These are phyloP conservation scores for Epichloe uncinata DNA, from an alignment of 2,329 filamentous ascomycete genomes.

Conservation along the genomic window DNA sequence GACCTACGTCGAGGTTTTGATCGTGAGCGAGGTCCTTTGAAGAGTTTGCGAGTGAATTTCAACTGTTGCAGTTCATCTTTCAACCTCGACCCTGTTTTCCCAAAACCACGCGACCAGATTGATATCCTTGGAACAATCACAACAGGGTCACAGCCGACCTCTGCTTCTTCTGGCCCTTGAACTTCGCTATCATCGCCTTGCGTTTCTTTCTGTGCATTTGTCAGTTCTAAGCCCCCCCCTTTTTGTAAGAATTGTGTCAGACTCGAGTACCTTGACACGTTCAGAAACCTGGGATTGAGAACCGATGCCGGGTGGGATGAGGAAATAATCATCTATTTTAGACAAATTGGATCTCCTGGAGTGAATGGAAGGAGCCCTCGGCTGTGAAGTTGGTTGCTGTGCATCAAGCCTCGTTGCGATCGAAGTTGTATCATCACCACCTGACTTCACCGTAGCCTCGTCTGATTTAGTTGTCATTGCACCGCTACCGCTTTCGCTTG, in stretches of 20 bases:
- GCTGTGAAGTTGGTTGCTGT: neutral
- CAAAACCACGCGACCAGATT: conserved; percentile 9
- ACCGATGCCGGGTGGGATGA: neutral
- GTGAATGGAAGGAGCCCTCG: neutral
- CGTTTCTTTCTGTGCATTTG: neutral
- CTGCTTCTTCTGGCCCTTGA: neutral
- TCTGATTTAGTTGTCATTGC: conserved; percentile 4
- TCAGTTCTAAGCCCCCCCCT: neutral
- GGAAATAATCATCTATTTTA: neutral
- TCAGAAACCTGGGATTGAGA: neutral
- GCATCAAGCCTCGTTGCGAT: neutral
- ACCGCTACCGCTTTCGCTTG: conserved; percentile 5
- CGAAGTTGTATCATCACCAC: neutral
- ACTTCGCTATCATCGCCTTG: neutral
- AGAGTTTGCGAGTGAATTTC: conserved; percentile 23
- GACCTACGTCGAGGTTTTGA: conserved; percentile 25
- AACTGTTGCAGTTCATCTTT: conserved; percentile 18
- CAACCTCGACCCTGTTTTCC: conserved; percentile 15
- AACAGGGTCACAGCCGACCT: neutral
- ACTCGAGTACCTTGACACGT: neutral
- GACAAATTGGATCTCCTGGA: neutral
- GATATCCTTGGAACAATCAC: conserved; percentile 7
- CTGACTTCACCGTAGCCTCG: neutral
- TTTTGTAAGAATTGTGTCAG: neutral
- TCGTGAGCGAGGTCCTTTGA: conserved; percentile 27